phyloP scores from a whole-genome alignment of 192 early-diverging fungal genomes.

The Gryganskiella cystojenkinii region DNA sequence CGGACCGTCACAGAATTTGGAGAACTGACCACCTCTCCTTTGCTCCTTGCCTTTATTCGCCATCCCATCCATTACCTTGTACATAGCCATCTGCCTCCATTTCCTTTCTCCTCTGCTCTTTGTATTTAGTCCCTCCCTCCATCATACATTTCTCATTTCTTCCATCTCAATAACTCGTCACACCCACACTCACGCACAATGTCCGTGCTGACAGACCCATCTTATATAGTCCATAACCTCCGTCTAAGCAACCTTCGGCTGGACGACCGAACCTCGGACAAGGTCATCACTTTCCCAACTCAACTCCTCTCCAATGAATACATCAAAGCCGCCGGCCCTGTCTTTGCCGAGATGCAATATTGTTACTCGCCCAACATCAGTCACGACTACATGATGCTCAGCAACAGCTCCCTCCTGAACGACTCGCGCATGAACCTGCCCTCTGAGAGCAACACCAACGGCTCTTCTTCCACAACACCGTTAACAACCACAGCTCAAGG shows the following conservation, averaged over 20 bases:
- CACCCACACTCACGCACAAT: slow-evolving; percentile 46
- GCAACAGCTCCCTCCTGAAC: slow-evolving; percentile 16
- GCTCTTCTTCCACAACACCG: slow-evolving; percentile 8
- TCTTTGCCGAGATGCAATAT: slow-evolving; percentile 68
- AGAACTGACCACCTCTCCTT: neutral
- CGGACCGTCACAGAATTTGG: too few species aligned
- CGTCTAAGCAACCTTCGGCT: slow-evolving; percentile 78
- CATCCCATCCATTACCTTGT: too few species aligned
- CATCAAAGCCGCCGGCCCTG: slow-evolving; percentile 65
- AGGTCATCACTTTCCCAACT: slow-evolving; percentile 75
- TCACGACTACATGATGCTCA: slow-evolving; percentile 43
- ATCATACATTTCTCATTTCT: neutral
- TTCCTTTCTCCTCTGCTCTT: neutral
- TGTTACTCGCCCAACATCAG: slow-evolving; percentile 67
- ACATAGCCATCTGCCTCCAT: too few species aligned
- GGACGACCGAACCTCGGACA: slow-evolving; percentile 77
- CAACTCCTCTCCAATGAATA: slow-evolving; percentile 69
- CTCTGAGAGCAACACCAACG: slow-evolving; percentile 1
- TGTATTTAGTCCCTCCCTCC: neutral
- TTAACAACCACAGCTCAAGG: neutral
- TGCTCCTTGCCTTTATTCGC: neutral
- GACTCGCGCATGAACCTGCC: slow-evolving; percentile 11
- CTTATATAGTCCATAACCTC: slow-evolving; percentile 80
- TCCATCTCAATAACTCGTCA: neutral
- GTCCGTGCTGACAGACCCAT: slow-evolving; percentile 77